phyloP scores from a whole-genome alignment of 768 basidiomycete species.

The Leccinellum albellum region DNA sequence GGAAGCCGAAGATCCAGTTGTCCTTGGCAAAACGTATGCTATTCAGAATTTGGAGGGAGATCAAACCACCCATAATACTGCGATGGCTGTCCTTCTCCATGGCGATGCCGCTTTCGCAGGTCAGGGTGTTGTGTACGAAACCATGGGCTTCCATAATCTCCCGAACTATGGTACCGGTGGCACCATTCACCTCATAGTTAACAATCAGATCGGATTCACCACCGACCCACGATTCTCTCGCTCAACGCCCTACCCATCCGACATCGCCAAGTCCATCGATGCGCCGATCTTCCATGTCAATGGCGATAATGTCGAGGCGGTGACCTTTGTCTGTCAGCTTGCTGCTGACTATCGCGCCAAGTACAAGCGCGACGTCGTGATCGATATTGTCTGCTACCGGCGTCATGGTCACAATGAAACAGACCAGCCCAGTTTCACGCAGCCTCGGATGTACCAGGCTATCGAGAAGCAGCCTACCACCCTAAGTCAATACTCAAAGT shows the following conservation, averaged over 20 bases:
- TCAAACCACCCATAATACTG: slow-evolving; percentile 71
- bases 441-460: slow-evolving; percentile 97
- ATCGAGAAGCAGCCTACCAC: slow-evolving; percentile 93
- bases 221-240: slow-evolving; percentile 97
- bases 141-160: slow-evolving; percentile 96
- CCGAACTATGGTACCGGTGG: slow-evolving; percentile 96
- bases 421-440: slow-evolving; percentile 97
- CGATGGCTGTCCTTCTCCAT: slow-evolving; percentile 94
- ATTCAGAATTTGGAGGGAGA: slow-evolving; percentile 94
- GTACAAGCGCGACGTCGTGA: slow-evolving; percentile 97
- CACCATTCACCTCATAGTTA: slow-evolving; percentile 96
- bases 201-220: slow-evolving; percentile 99
- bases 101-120: slow-evolving; percentile 99
- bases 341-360: slow-evolving; percentile 98
- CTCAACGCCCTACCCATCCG: slow-evolving; percentile 96
- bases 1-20: slow-evolving; percentile 95
- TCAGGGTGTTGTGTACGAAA: slow-evolving; percentile 98
- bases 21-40: slow-evolving; percentile 97
- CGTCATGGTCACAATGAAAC: slow-evolving; percentile 99
- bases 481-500: slow-evolving; percentile 87
- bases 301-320: slow-evolving; percentile 96
- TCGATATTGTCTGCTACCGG: slow-evolving; percentile 98
- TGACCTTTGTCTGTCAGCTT: slow-evolving; percentile 97
- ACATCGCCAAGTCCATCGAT: slow-evolving; percentile 97
- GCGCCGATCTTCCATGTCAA: slow-evolving; percentile 99